Conservation (phyloP, 192 early-diverging fungal species). For the Geranomyces variabilis region DNA sequence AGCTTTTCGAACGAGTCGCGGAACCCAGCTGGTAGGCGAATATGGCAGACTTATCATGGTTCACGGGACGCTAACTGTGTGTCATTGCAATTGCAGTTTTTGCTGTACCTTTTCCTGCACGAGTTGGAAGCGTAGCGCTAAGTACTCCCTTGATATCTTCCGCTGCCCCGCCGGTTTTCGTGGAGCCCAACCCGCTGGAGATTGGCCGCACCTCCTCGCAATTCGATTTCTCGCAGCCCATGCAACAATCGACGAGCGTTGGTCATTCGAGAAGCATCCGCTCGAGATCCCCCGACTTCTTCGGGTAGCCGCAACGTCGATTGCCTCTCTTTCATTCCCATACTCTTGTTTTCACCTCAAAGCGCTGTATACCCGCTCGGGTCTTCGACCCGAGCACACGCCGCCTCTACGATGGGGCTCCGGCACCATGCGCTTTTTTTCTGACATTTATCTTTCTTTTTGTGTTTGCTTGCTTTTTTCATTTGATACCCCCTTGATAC, state of each 20-base stretch:
- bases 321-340: no score
- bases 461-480: neutral
- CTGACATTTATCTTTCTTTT: slow-evolving; percentile 7
- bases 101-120: no score
- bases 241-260: neutral
- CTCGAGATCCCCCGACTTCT: no score
- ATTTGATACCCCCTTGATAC: neutral
- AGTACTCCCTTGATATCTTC: no score
- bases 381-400: neutral
- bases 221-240: neutral
- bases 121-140: no score
- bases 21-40: neutral
- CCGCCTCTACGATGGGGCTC: neutral
- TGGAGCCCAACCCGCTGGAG: neutral
- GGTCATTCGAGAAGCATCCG: no score
- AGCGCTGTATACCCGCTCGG: slow-evolving; percentile 7
- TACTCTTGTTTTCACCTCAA: no score
- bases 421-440: neutral
- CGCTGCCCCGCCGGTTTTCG: no score
- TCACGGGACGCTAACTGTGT: no score
- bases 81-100: no score
- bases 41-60: no score
- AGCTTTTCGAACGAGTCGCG: neutral
- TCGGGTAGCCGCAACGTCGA: no score
- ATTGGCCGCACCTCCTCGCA: neutral